phyloP scores from a whole-genome alignment of 768 basidiomycete species.

The Russula emetica region DNA sequence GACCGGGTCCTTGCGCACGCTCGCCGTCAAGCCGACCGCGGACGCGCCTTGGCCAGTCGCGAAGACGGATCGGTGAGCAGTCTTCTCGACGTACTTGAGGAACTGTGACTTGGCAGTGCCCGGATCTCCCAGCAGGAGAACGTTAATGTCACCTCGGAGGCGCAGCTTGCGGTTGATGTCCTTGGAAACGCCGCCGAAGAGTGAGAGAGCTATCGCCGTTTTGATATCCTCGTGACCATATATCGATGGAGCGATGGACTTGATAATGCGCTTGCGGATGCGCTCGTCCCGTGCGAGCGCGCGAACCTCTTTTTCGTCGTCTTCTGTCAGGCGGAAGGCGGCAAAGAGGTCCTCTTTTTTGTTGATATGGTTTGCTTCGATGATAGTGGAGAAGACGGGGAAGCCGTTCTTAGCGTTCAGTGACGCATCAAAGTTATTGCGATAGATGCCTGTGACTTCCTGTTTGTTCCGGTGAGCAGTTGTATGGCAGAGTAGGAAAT shows the following conservation, averaged over 20 bases:
- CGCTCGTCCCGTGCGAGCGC: conserved; percentile 84
- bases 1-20: conserved; percentile 96
- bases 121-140: conserved; percentile 93
- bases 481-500: not conserved
- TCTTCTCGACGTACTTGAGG: conserved; percentile 98
- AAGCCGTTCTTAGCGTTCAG: conserved; percentile 99
- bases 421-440: conserved; percentile 98
- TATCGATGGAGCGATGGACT: conserved; percentile 97
- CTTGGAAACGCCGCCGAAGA: conserved; percentile 92
- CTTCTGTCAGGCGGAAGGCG: conserved; percentile 95
- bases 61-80: conserved; percentile 94
- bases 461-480: conserved; percentile 34
- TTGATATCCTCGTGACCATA: conserved; percentile 99
- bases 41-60: conserved; percentile 98
- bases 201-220: conserved; percentile 89
- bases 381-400: conserved; percentile 96
- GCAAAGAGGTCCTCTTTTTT: conserved; percentile 99
- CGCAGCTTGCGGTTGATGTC: conserved; percentile 96
- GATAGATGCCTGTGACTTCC: conserved; percentile 98
- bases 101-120: conserved; percentile 99
- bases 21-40: conserved; percentile 97
- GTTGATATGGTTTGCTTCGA: conserved; percentile 98
- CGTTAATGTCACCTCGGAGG: conserved; percentile 96
- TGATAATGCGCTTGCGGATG: conserved; percentile 95
- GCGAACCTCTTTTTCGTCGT: conserved; percentile 92